A percentile compares a stretch with the other conserved stretches of the same genome.
These are phyloP conservation scores for Hansenula lynferdii DNA, from an alignment of 1,139 yeast species.

Conservation along the genomic window DNA sequence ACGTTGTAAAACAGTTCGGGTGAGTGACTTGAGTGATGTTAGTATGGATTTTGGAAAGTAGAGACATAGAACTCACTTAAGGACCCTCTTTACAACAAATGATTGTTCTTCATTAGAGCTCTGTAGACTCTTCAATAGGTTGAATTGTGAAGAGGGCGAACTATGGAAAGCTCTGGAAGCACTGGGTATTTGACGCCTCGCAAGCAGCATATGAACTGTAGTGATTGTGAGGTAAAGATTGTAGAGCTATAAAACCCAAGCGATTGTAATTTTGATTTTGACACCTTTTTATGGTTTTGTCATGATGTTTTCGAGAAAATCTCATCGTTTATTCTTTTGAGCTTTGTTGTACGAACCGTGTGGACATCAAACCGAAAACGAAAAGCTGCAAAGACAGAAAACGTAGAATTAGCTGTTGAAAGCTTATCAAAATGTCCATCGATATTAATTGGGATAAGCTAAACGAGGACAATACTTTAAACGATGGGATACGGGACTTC, in stretches of 20 bases:
- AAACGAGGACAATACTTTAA: constrained; percentile 48
- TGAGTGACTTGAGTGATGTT: constrained; percentile 35
- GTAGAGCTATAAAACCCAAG: too few species aligned
- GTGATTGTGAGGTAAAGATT: neutral
- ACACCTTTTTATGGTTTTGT: too few species aligned
- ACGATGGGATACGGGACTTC: constrained; percentile 51
- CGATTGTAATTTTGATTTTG: neutral
- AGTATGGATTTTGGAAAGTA: constrained; percentile 4
- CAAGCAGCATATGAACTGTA: neutral
- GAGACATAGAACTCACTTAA: constrained; percentile 5
- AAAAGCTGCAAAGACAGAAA: constrained; percentile 27
- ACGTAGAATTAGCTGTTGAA: constrained; percentile 23
- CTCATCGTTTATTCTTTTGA: too few species aligned
- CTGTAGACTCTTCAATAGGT: neutral
- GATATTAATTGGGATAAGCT: constrained; percentile 84
- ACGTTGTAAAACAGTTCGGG: constrained; percentile 53
- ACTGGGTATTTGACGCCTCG: neutral
- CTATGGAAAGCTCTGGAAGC: neutral
- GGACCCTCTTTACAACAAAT: constrained; percentile 8
- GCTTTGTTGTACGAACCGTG: too few species aligned
- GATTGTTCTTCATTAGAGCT: constrained; percentile 3
- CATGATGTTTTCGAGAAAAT: neutral
- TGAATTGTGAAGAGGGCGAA: neutral
- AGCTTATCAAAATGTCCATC: constrained; percentile 60
- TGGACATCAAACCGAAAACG: too few species aligned